phyloP scores from a whole-genome alignment of 345 rosid species.

The Rhizophora mangle region DNA sequence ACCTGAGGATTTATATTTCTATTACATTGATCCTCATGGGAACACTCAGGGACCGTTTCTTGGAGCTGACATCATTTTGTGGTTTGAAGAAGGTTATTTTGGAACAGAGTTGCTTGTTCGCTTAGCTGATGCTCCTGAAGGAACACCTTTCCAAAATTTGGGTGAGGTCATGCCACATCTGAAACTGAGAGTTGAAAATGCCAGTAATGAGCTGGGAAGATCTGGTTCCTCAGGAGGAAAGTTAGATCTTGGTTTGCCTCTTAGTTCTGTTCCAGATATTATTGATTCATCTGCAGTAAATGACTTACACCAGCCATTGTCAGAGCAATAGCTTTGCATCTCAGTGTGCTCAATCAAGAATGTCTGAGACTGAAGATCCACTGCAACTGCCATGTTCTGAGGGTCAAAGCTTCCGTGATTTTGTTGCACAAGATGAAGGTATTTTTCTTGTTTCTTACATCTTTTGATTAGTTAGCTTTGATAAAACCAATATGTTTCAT shows the following conservation, averaged over 20 bases:
- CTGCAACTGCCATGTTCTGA: constrained; percentile 12
- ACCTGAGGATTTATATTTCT: constrained; percentile 18
- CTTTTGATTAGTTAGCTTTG: neutral
- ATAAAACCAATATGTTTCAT: neutral
- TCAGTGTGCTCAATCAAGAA: constrained; percentile 14
- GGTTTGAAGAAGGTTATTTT: constrained; percentile 35
- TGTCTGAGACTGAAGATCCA: constrained; percentile 8
- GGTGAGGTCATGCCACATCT: constrained; percentile 28
- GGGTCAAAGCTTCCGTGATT: constrained; percentile 29
- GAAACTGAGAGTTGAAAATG: constrained; percentile 2
- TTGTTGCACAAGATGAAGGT: constrained; percentile 48
- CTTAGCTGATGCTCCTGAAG: constrained; percentile 22
- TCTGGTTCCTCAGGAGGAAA: neutral
- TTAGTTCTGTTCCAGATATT: constrained; percentile 15
- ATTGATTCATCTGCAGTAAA: constrained; percentile 11
- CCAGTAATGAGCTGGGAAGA: neutral
- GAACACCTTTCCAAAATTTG: constrained; percentile 20
- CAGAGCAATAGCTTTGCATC: neutral
- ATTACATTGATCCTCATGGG: constrained; percentile 25
- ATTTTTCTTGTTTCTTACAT: neutral
- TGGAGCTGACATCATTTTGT: constrained; percentile 25
- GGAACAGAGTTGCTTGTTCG: constrained; percentile 29
- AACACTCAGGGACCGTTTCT: constrained; percentile 24
- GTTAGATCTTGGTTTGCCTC: neutral
- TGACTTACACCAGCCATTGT: neutral